Base-by-base conservation (phyloP, 1,139 yeast species). In the Saccharomycopsis hybrid region DNA sequence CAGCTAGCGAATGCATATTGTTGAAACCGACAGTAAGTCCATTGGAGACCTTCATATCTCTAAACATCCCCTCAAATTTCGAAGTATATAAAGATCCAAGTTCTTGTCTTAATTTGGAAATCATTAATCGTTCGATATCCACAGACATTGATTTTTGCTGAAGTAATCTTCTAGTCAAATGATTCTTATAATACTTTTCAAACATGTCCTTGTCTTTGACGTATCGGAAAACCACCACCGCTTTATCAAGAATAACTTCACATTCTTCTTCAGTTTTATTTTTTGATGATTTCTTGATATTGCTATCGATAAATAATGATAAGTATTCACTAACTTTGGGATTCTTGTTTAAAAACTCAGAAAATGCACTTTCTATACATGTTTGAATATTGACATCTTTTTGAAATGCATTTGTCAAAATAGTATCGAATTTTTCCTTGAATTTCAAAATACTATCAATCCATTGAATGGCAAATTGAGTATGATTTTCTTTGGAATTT, bases 171-270 rank as follows among this genome's bases (percentile, higher is more conserved):
- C 87, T 88, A 1, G 97, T 97, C 56, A 92, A 74, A 67, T 88
- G 96, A 50, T 84, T 85, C 58, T 90, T 90, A 65, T 88, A 92
- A 56, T 85, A 82, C 35, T 78, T 81, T 63, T 88, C 96, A 66
- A 92, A 92, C 38, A 87, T 71, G 65, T 92, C 97, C 62, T 88
- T 90, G 59, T 92, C 97, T 49, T 78, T 74, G 41, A 92, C 73
- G 58, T 78, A 82, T 51, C 83, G 71, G 60, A 89, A 81, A 43
- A 92, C 72, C 36, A 72, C 66, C 8, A 85, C 72, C 0, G 89
- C 76, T 42, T 76, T 74, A 44, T 71, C 72, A 44, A 88, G 66
- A 7, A 78, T 69, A 1, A 67, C 72, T 54, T 82, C 88, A 1
- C 78, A 68, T 51, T 74, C 80, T 49, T 74, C 77, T 18, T 75